Base-by-base conservation (phyloP, 345 rosid species). In the Salix exigua region DNA sequence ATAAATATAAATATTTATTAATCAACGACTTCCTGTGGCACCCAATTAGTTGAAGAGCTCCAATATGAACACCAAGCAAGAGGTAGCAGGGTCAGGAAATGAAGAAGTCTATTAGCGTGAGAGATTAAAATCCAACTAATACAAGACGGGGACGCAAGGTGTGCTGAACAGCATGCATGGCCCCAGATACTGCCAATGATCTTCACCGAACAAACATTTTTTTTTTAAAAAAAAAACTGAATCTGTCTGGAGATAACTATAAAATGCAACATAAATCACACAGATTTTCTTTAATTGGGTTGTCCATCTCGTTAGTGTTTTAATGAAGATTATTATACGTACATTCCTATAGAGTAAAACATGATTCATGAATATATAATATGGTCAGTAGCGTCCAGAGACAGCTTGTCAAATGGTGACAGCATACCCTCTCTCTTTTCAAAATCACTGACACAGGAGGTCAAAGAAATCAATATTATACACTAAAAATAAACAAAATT, bases 401-500 rank as follows among this genome's bases (percentile, higher is more conserved):
- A 69, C 79, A 61, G 13, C 46, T 21, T 42, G 79, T 58, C 63
- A 37, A 61, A 38, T 61, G 63, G 5, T 44, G 69, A 66, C 58
- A 40, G 1, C 61, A 53, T 40, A 16, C 69, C 14, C 40, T 40
- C 63, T 9, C 35, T 16, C 67, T 0, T 58, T 6, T 67, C 70
- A 60, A 69, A 61, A 60, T 21, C 70, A n/a, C 62, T 60, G 60
- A 69, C 68, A 8, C 28, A 25, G 23, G 0, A 58, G 69, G 79
- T 61, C 74, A 76, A 70, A n/a, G 48, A 44, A 28, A 38, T 3
- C 35, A n/a, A 55, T 58, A 55, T 30, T 75, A 0, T 18, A 51
- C 11, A 7, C 42, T 2, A 31, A 1, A 60, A 17, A 5, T 0
- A 68, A 55, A 40, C 14, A 55, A 40, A 30, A 71, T 5, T 16